Base-by-base conservation (phyloP, 495 filamentous ascomycete genomes). In the Talaromyces stipitatus region DNA sequence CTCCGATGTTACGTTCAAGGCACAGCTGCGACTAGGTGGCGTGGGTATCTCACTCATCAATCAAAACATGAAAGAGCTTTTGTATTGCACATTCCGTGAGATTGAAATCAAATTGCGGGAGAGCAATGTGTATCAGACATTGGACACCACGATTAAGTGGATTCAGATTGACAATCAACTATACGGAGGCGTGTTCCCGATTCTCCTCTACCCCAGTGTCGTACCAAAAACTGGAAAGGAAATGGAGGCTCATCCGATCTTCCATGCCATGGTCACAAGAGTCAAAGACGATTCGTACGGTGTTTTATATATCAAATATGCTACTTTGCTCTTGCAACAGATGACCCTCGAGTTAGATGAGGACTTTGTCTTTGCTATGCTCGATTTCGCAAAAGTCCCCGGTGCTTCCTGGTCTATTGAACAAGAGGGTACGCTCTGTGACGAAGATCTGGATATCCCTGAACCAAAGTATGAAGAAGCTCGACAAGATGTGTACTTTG, bases 101-200 rank as follows among this genome's bases (percentile, higher is more conserved):
- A 88, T 98, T 52, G 85, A 94, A 63, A 76, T 97, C 62, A 92
- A 92, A 61, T 95, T 89, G 66, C 88, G 83, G 55, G 94, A 97
- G 66, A 97, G 95, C n/a, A 76, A 81, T 26, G 74, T 97, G 11
- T 96, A 94, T 66, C 94, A 97, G 72, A 97, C 90, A 4, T 70
- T 97, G 57, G 90, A 87, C 48, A 79, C 90, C 9, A 87, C 88
- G 0, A 87, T 96, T 69, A 97, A 97, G 69, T 98, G 94, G 94
- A 91, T 98, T 50, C 94, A 98, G 69, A 92, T 98, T 65, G 94
- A 98, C 74, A 98, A 98, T 65, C 94, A 98, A 66, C 85, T 98
- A 23, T 98, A 97, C 66, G 94, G 94, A 41, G 94, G 94, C 12
- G 91, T 98, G 61, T 98, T 98, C 79, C 94, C 94, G 0, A 95